phyloP scores from a whole-genome alignment of 768 basidiomycete genomes.

The Phanerodontia chrysosporium region DNA sequence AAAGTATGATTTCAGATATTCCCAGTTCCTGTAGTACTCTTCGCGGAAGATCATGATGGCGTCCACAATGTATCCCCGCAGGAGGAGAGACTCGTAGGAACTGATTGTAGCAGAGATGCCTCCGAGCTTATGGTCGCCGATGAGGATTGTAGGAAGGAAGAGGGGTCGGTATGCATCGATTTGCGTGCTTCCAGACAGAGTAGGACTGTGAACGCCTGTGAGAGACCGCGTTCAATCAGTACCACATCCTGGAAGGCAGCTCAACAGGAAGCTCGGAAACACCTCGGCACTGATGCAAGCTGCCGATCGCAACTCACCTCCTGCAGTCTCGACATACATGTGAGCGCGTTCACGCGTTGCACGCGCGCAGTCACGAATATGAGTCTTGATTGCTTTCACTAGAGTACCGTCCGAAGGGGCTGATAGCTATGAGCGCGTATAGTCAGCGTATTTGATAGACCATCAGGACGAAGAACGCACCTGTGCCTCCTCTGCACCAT shows the following conservation, averaged over 20 bases:
- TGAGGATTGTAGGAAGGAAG: conserved; percentile 80
- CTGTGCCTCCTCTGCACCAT: conserved; percentile 19
- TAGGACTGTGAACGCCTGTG: conserved; percentile 88
- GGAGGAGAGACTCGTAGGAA: conserved; percentile 83
- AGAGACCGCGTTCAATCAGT: too few relatives aligned
- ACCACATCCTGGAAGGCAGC: too few relatives aligned
- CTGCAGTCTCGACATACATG: conserved; percentile 91
- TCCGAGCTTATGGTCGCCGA: conserved; percentile 87
- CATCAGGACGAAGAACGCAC: neutral
- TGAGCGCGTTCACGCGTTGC: conserved; percentile 33
- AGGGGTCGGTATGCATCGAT: conserved; percentile 82
- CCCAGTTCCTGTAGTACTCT: conserved; percentile 81
- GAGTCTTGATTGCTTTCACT: conserved; percentile 55
- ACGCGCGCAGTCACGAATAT: conserved; percentile 54
- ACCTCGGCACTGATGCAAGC: neutral
- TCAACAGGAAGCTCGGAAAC: too few relatives aligned
- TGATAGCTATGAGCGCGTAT: conserved; percentile 18
- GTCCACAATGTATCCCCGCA: conserved; percentile 90
- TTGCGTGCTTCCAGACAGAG: conserved; percentile 78
- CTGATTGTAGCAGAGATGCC: conserved; percentile 93
- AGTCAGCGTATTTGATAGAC: neutral
- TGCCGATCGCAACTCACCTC: conserved; percentile 55
- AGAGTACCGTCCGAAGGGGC: conserved; percentile 66
- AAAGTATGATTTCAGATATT: conserved; percentile 80
- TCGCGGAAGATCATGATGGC: conserved; percentile 82